These are phyloP conservation scores for Teunomyces funiuensis DNA, from an alignment of 805 yeast species.

Conservation along the genomic window DNA sequence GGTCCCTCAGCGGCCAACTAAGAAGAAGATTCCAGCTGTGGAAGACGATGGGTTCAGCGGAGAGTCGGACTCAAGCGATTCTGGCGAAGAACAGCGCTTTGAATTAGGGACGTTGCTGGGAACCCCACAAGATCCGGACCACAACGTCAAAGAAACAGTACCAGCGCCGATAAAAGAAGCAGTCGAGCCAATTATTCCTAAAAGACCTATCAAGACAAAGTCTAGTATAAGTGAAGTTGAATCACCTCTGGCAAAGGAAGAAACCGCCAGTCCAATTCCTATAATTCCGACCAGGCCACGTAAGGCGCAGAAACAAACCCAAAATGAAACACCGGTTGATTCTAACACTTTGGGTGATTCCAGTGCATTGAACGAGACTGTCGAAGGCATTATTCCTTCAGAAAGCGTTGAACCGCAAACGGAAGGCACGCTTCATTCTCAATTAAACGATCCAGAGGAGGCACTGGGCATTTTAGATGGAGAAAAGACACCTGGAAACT, in stretches of 20 bases:
- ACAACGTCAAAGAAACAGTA: background rate
- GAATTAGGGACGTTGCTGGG: background rate
- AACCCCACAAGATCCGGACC: background rate
- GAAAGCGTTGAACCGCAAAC: background rate
- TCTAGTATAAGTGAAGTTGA: background rate
- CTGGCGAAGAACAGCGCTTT: background rate
- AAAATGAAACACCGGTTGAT: background rate
- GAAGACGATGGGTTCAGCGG: conserved; percentile 1
- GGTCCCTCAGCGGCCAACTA: background rate
- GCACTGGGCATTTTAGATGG: conserved; percentile 19
- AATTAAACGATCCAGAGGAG: background rate
- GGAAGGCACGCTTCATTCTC: background rate
- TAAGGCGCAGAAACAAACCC: conserved; percentile 1
- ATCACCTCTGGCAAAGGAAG: background rate
- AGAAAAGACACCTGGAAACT: conserved; percentile 33
- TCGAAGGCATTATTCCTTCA: background rate
- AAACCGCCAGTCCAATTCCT: background rate
- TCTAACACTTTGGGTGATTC: background rate
- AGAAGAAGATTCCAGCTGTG: background rate
- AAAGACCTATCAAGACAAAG: conserved; percentile 11
- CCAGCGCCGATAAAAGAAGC: background rate
- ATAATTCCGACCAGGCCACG: conserved; percentile 2
- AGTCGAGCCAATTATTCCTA: conserved; percentile 10
- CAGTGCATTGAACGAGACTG: background rate
- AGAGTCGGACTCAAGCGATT: background rate